These are phyloP conservation scores for Mortierella hygrophila DNA, from an alignment of 192 early-diverging fungal species.

Conservation along the genomic window DNA sequence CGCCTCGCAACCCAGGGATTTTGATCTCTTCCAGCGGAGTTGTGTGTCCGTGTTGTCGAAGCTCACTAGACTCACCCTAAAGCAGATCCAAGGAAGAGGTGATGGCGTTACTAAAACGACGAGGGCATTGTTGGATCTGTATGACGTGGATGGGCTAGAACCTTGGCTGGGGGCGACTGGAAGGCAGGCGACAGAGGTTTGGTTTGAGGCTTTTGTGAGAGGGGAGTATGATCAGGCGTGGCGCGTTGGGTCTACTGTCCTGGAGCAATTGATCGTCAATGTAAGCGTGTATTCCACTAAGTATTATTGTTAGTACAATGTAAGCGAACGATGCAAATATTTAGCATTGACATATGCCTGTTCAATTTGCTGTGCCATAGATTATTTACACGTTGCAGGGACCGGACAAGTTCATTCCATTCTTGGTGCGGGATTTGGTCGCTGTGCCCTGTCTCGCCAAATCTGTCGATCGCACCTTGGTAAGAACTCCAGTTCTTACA, in stretches of 20 bases:
- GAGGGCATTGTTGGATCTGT: not conserved
- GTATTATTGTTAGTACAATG: too few species aligned
- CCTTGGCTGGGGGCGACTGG: constrained; percentile 17
- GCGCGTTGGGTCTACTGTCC: constrained; percentile 44
- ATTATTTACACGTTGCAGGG: constrained; percentile 28
- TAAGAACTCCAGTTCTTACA: not conserved
- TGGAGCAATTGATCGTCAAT: constrained; percentile 45
- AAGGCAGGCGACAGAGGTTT: constrained; percentile 11
- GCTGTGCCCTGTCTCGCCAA: constrained; percentile 29
- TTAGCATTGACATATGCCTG: not conserved
- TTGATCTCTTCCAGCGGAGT: constrained; percentile 6
- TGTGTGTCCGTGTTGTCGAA: not conserved
- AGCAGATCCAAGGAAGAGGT: too few species aligned
- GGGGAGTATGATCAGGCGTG: constrained; percentile 35
- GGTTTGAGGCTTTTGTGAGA: constrained; percentile 22
- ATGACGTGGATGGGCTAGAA: not conserved
- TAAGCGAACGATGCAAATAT: not conserved
- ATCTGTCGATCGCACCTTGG: constrained; percentile 20
- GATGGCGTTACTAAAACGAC: not conserved
- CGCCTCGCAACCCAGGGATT: constrained; percentile 5
- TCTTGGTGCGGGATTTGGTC: constrained; percentile 33
- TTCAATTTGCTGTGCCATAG: not conserved
- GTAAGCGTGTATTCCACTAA: not conserved
- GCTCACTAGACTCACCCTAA: not conserved
- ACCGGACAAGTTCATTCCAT: constrained; percentile 40